A percentile compares a stretch with the other conserved stretches of the same genome.
phyloP scores from a whole-genome alignment of 1,139 yeast species.

The Debaryomyces fabryi region DNA sequence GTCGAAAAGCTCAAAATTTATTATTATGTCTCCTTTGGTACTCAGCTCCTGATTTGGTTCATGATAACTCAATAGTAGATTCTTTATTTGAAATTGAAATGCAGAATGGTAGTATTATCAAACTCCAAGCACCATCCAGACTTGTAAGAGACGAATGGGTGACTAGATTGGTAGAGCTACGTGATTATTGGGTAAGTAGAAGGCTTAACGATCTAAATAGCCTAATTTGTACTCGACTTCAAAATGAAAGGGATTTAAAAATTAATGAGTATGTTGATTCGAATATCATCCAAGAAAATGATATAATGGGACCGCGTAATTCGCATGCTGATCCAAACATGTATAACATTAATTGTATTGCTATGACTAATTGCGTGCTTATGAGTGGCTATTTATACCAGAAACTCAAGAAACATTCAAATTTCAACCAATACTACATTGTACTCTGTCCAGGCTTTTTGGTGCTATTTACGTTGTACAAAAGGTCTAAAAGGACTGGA shows the following conservation, averaged over 20 bases:
- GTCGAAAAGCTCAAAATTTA: constrained; percentile 35
- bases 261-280: constrained; percentile 64
- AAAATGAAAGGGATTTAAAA: constrained; percentile 49
- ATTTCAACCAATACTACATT: constrained; percentile 62
- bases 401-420: constrained; percentile 68
- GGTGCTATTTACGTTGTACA: constrained; percentile 50
- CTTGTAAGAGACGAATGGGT: constrained; percentile 69
- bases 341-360: constrained; percentile 57
- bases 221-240: constrained; percentile 40
- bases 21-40: constrained; percentile 53
- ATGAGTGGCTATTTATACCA: constrained; percentile 66
- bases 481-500: constrained; percentile 50
- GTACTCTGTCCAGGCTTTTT: constrained; percentile 72
- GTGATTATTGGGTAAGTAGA: constrained; percentile 62
- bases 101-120: constrained; percentile 48
- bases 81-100: constrained; percentile 58
- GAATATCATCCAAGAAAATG: constrained; percentile 49
- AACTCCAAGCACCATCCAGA: constrained; percentile 59
- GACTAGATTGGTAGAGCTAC: constrained; percentile 42
- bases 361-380: constrained; percentile 62
- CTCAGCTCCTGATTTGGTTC: constrained; percentile 20
- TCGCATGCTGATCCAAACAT: constrained; percentile 57
- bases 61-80: constrained; percentile 38
- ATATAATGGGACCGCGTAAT: constrained; percentile 56
- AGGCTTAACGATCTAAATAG: constrained; percentile 43